Percentiles rank a stretch among this genome's conserved stretches.
Conservation (phyloP, 164 flowering plant species). For the Magnolia sinica region DNA sequence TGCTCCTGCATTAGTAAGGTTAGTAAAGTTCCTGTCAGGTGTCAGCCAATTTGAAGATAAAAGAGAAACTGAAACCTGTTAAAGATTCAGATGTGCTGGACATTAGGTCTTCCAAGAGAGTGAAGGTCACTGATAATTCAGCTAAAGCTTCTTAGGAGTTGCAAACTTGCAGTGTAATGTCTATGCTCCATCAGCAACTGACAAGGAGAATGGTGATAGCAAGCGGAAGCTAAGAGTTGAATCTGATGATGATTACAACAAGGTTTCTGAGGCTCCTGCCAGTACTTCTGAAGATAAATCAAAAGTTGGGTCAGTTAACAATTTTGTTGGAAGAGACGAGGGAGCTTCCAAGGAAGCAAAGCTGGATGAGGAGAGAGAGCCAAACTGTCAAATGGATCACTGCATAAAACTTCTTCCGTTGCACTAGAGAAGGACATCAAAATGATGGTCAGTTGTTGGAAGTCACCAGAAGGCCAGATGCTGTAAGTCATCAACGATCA, state of each 20-base stretch:
- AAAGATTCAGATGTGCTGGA: conserved; percentile 2
- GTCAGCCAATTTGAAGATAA: conserved; percentile 7
- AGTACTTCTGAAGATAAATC: conserved; percentile 19
- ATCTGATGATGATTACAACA: neutral
- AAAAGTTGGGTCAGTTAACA: conserved; percentile 17
- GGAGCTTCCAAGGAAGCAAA: conserved; percentile 23
- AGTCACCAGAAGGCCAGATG: conserved; percentile 44
- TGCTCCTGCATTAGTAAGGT: neutral
- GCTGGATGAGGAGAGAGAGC: conserved; percentile 18
- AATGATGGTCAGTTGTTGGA: conserved; percentile 26
- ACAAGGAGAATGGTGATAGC: conserved; percentile 15
- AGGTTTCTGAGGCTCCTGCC: neutral
- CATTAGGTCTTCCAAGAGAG: conserved; percentile 8
- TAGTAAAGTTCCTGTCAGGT: conserved; percentile 8
- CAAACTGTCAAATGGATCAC: conserved; percentile 28
- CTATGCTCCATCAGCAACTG: conserved; percentile 5
- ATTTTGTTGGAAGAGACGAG: conserved; percentile 16
- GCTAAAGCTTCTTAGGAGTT: conserved; percentile 16
- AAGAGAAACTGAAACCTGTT: conserved; percentile 21
- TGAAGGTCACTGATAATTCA: conserved; percentile 28
- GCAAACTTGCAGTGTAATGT: conserved; percentile 3
- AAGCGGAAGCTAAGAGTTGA: conserved; percentile 10
- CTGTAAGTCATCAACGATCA: conserved; percentile 21
- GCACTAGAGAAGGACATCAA: conserved; percentile 13
- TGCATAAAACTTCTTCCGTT: conserved; percentile 14